phyloP scores from a whole-genome alignment of 805 yeast species.

The Metschnikowia arizonensis region DNA sequence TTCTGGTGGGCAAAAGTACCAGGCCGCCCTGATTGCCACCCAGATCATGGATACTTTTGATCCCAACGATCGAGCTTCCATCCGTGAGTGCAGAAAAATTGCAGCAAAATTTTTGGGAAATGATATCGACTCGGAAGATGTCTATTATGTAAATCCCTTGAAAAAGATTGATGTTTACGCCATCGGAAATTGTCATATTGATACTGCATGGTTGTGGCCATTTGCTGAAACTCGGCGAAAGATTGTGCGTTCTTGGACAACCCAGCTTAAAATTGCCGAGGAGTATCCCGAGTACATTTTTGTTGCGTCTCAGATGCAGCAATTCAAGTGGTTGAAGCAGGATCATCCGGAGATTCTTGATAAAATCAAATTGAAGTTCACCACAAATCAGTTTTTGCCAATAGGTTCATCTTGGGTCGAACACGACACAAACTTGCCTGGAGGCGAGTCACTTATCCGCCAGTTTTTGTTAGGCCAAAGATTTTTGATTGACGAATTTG shows the following conservation, averaged over 20 bases:
- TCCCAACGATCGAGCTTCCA: slow-evolving; percentile 54
- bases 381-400: slow-evolving; percentile 75
- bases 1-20: slow-evolving; percentile 65
- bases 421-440: slow-evolving; percentile 93
- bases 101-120: slow-evolving; percentile 64
- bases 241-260: slow-evolving; percentile 91
- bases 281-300: slow-evolving; percentile 89
- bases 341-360: slow-evolving; percentile 81
- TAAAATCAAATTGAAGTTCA: slow-evolving; percentile 60
- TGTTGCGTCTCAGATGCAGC: slow-evolving; percentile 95
- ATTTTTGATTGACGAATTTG: slow-evolving; percentile 76
- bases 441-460: slow-evolving; percentile 84
- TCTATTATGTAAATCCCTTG: slow-evolving; percentile 33
- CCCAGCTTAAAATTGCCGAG: slow-evolving; percentile 81
- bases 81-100: slow-evolving; percentile 60
- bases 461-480: slow-evolving; percentile 91
- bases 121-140: slow-evolving; percentile 60
- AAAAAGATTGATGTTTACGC: slow-evolving; percentile 64
- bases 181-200: slow-evolving; percentile 94
- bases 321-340: slow-evolving; percentile 82
- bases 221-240: slow-evolving; percentile 93
- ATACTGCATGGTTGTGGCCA: slow-evolving; percentile 99
- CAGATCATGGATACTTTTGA: slow-evolving; percentile 83
- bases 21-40: slow-evolving; percentile 76
- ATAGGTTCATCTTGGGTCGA: slow-evolving; percentile 99